These are phyloP conservation scores for Kwoniella dejecticola DNA, from an alignment of 768 basidiomycete genomes.

Conservation along the genomic window DNA sequence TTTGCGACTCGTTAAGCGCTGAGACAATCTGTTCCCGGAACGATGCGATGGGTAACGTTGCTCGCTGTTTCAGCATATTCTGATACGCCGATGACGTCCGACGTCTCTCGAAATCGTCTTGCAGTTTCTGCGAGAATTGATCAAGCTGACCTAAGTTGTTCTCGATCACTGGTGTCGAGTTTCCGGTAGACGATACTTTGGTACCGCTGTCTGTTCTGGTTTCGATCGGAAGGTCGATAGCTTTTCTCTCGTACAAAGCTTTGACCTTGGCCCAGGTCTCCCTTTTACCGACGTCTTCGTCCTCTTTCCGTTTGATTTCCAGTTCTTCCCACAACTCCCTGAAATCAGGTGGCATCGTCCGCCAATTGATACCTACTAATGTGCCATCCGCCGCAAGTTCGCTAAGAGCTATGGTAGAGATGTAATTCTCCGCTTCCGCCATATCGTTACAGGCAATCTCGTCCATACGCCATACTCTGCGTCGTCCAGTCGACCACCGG, in stretches of 20 bases:
- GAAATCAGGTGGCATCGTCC: conserved; percentile 76
- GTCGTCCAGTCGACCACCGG: conserved; percentile 65
- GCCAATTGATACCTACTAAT: conserved; percentile 62
- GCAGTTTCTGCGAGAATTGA: conserved; percentile 61
- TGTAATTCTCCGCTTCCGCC: conserved; percentile 83
- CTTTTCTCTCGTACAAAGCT: conserved; percentile 61
- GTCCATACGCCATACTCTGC: conserved; percentile 75
- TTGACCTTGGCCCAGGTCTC: conserved; percentile 70
- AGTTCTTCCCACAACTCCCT: conserved; percentile 92
- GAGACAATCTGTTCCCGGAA: conserved; percentile 74
- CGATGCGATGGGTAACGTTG: conserved; percentile 78
- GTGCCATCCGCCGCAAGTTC: conserved; percentile 60
- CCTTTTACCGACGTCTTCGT: conserved; percentile 69
- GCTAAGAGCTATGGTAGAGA: conserved; percentile 82
- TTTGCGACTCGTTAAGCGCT: conserved; percentile 71
- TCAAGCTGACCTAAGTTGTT: not conserved
- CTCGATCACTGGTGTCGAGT: not conserved
- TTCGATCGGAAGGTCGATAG: not conserved
- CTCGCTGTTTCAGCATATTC: conserved; percentile 82
- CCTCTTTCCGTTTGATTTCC: conserved; percentile 65
- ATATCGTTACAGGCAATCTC: conserved; percentile 77
- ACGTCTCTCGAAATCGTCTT: conserved; percentile 65
- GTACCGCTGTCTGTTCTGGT: not conserved
- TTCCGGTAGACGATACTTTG: not conserved
- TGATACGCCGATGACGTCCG: conserved; percentile 70